phyloP scores from a whole-genome alignment of 2,329 filamentous ascomycete species.

The Cladophialophora psammophila region DNA sequence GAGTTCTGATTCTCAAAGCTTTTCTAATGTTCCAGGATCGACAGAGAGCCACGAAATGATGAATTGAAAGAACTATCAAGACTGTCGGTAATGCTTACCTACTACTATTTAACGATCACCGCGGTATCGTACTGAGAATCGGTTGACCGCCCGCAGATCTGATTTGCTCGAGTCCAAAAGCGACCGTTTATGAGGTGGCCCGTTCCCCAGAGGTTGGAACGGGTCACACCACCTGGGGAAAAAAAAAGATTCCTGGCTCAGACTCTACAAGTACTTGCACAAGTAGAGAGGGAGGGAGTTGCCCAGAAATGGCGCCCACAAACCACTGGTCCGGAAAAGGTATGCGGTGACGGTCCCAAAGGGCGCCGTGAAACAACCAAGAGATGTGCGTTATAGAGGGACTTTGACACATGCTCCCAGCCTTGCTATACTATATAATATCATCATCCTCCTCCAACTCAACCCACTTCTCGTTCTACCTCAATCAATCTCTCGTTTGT shows the following conservation, averaged over 20 bases:
- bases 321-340: not conserved
- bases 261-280: too few relatives aligned
- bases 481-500: not conserved
- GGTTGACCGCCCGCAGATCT: not conserved
- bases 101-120: not conserved
- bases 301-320: not conserved
- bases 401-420: not conserved
- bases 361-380: not conserved
- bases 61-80: not conserved
- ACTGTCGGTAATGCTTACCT: not conserved
- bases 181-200: not conserved
- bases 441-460: not conserved
- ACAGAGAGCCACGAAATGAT: not conserved
- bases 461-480: not conserved
- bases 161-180: not conserved
- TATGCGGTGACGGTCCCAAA: not conserved
- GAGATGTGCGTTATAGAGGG: not conserved
- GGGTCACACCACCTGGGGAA: not conserved
- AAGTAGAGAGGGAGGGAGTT: not conserved
- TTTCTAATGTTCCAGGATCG: not conserved
- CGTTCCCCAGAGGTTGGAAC: not conserved
- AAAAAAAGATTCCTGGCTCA: too few relatives aligned
- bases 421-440: conserved; percentile 4
- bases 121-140: not conserved
- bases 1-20: not conserved